Evolutionary conservation across 1,284 basidiomycete genomes (phyloP).

Genomic region (Xerocomus nothofagi): DNA sequence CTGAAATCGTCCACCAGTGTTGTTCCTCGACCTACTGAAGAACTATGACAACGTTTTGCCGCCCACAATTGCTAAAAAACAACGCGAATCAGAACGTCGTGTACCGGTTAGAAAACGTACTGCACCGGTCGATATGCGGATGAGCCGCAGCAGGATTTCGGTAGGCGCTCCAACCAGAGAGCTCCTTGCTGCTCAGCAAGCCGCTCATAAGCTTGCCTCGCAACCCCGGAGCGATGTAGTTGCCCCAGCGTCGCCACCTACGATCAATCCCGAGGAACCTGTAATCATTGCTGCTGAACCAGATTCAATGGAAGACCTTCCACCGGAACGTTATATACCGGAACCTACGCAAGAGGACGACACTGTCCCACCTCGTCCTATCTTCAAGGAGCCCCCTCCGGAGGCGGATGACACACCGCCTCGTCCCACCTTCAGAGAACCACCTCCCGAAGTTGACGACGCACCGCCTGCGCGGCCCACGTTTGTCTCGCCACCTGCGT

Average conservation of each 20-base stretch:
- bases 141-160: constrained; percentile 73
- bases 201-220: constrained; percentile 50
- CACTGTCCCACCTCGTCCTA: constrained; percentile 36
- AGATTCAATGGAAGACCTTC: constrained; percentile 4
- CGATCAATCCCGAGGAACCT: constrained; percentile 10
- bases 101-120: constrained; percentile 85
- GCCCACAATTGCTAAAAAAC: constrained; percentile 79
- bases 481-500: constrained; percentile 33
- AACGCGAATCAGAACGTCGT: constrained; percentile 80
- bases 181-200: constrained; percentile 74
- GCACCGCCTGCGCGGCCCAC: constrained; percentile 32
- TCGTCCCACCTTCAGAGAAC: constrained; percentile 40
- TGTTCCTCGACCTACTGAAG: constrained; percentile 83
- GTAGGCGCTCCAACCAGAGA: constrained; percentile 75
- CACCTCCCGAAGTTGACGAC: constrained; percentile 39
- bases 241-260: background rate
- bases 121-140: constrained; percentile 84
- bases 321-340: background rate
- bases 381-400: constrained; percentile 32
- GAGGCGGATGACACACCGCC: constrained; percentile 41
- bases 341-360: constrained; percentile 24
- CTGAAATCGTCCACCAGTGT: constrained; percentile 41
- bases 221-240: constrained; percentile 29
- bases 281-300: constrained; percentile 10
- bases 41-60: constrained; percentile 80